Conservation (phyloP, 1,284 basidiomycete genomes). For the Ustilago esculenta region DNA sequence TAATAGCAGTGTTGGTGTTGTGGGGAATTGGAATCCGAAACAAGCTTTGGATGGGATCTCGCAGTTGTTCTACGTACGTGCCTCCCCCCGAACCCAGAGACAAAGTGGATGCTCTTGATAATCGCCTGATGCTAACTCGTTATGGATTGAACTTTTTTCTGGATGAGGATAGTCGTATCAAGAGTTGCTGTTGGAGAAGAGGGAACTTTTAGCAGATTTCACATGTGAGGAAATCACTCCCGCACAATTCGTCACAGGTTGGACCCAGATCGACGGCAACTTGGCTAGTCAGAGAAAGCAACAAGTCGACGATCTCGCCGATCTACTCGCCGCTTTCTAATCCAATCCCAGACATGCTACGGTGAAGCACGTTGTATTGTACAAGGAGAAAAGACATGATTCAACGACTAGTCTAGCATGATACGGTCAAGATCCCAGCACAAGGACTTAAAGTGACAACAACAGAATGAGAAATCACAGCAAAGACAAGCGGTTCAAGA, state of each 20-base stretch:
- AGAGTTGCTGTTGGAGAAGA: conserved; percentile 53
- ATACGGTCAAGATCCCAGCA: too few relatives aligned
- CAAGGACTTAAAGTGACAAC: too few relatives aligned
- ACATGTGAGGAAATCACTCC: conserved; percentile 60
- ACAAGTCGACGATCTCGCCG: conserved; percentile 62
- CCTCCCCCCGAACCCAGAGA: neutral
- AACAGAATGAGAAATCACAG: too few relatives aligned
- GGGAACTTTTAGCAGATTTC: conserved; percentile 59
- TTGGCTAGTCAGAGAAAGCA: conserved; percentile 54
- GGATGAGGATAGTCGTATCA: conserved; percentile 62
- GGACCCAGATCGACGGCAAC: conserved; percentile 42
- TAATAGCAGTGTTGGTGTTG: conserved; percentile 1
- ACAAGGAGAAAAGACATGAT: too few relatives aligned
- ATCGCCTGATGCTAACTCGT: too few relatives aligned
- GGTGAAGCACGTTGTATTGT: too few relatives aligned
- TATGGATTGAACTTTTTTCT: too few relatives aligned
- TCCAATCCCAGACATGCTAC: neutral
- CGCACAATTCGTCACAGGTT: conserved; percentile 37
- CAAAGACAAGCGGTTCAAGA: too few relatives aligned
- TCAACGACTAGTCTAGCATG: too few relatives aligned
- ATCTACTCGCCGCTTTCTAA: conserved; percentile 56
- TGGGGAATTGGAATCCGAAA: conserved; percentile 52
- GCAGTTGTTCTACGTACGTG: conserved; percentile 59
- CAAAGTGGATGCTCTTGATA: too few relatives aligned
- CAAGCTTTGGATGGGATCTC: conserved; percentile 52